Base-by-base conservation (phyloP, 169 alveolate genomes). In the Plasmodium fragile region DNA sequence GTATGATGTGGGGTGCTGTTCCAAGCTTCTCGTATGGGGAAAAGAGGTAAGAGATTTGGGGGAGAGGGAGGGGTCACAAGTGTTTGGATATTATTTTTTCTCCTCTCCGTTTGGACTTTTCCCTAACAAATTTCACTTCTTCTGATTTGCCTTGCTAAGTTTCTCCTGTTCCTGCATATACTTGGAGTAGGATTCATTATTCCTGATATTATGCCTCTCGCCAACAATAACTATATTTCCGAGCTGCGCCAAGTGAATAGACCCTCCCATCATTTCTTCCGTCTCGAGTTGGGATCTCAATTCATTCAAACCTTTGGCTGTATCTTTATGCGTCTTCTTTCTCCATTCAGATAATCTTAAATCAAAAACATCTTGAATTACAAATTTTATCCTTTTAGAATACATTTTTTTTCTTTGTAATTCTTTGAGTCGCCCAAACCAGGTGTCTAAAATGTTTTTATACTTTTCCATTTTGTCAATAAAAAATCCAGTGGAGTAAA, bases 161-260 rank as follows among this genome's bases (percentile, higher is more conserved):
- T 85, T 95, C 92, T 95, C 98, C 91, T 95, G 98, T 69, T 95
- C 95, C 75, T 92, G 93, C 97, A 96, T 96, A 81, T 96, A 97
- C 72, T 93, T 93, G 70, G 95, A 95, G 89, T 96, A 95, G 80
- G 98, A 92, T 83, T 97, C 95, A 94, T 96, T 97, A 52, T 97
- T 97, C 30, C 96, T 97, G 55, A 97, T 93, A 82, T 97, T 97
- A 75, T 96, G 93, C 32, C 98, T 82, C 92, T 97, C 97, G 6
- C 99, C 99, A 36, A 97, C 98, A 8, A 97, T 97, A 34, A 97
- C 98, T 36, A 97, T 97, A 79, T 97, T 96, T 36, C 99, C 99
- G 65, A 95, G 96, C 93, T 97, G 99, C 30, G 99, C 99, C 25
- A 98, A 98, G 36, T 96, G 97, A 41, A 97, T 97, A 10, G 98